These are phyloP conservation scores for Suillus brevipes DNA, from an alignment of 768 basidiomycete genomes.

Conservation along the genomic window DNA sequence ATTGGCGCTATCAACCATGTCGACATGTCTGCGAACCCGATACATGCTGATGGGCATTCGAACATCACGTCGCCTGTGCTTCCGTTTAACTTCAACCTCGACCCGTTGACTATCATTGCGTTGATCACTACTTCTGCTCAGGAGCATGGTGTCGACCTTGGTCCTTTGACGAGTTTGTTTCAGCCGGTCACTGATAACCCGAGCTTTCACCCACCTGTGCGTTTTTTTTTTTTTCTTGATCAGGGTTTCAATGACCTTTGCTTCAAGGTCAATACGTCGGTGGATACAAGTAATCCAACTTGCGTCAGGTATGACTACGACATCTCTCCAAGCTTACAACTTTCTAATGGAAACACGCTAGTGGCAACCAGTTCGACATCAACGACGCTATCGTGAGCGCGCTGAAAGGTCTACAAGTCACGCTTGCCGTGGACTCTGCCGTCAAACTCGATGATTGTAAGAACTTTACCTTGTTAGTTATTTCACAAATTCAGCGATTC, in stretches of 20 bases:
- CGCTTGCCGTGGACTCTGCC: slow-evolving; percentile 51
- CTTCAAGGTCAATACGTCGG: slow-evolving; percentile 51
- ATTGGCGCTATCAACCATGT: slow-evolving; percentile 60
- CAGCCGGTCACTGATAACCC: slow-evolving; percentile 53
- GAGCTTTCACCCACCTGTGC: slow-evolving; percentile 50
- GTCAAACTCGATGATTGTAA: slow-evolving; percentile 69
- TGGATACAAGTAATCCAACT: slow-evolving; percentile 51
- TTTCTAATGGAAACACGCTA: slow-evolving; percentile 27
- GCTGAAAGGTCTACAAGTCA: slow-evolving; percentile 57
- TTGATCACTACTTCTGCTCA: slow-evolving; percentile 52
- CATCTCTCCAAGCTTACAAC: neutral
- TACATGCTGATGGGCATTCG: slow-evolving; percentile 59
- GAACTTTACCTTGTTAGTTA: slow-evolving; percentile 14
- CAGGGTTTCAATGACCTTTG: neutral
- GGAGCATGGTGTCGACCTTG: slow-evolving; percentile 58
- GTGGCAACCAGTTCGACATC: slow-evolving; percentile 67
- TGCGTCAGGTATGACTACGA: slow-evolving; percentile 54
- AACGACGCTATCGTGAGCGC: slow-evolving; percentile 62
- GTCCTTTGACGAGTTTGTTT: slow-evolving; percentile 56
- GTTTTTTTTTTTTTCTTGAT: slow-evolving; percentile 15
- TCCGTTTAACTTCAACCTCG: slow-evolving; percentile 63
- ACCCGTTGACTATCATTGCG: slow-evolving; percentile 61
- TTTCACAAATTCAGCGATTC: neutral
- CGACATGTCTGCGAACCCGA: slow-evolving; percentile 55
- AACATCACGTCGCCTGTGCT: slow-evolving; percentile 56